Percentiles rank a stretch among this genome's conserved stretches.
These are phyloP conservation scores for Corrigiola litoralis DNA, from an alignment of 179 eudicot species.

Conservation along the genomic window DNA sequence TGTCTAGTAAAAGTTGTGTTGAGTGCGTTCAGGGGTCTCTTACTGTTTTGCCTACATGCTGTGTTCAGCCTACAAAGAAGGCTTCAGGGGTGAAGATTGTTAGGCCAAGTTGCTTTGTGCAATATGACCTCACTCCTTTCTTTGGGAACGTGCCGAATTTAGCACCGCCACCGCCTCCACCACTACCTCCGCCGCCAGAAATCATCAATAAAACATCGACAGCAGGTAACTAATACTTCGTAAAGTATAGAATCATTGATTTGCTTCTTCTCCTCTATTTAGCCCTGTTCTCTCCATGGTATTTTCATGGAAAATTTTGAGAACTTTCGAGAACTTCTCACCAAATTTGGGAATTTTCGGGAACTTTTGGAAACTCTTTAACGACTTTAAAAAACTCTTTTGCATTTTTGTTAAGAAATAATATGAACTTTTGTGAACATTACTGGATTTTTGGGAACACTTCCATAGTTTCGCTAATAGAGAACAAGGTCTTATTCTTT, in stretches of 20 bases:
- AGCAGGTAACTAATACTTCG: slow-evolving; percentile 12
- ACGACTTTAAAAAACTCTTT: too few species aligned
- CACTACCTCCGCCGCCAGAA: neutral
- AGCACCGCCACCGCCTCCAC: slow-evolving; percentile 11
- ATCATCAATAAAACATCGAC: neutral
- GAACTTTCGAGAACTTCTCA: too few species aligned
- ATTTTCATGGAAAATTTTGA: too few species aligned
- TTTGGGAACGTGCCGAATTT: slow-evolving; percentile 21
- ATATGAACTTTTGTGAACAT: too few species aligned
- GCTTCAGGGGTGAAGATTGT: slow-evolving; percentile 15
- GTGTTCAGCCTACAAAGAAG: slow-evolving; percentile 4
- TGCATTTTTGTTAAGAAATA: too few species aligned
- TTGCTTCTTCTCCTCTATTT: too few species aligned
- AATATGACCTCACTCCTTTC: slow-evolving; percentile 18
- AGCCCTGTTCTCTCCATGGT: too few species aligned
- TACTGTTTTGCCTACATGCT: slow-evolving; percentile 1
- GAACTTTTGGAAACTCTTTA: too few species aligned
- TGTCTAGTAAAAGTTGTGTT: slow-evolving; percentile 25
- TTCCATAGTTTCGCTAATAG: too few species aligned
- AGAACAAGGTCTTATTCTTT: too few species aligned
- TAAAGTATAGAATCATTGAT: too few species aligned
- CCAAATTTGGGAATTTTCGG: neutral
- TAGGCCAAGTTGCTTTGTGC: slow-evolving; percentile 23
- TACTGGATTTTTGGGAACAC: too few species aligned
- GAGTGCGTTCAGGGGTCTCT: slow-evolving; percentile 12